phyloP scores from a whole-genome alignment of 169 alveolate species.

The Plasmodium cynomolgi region DNA sequence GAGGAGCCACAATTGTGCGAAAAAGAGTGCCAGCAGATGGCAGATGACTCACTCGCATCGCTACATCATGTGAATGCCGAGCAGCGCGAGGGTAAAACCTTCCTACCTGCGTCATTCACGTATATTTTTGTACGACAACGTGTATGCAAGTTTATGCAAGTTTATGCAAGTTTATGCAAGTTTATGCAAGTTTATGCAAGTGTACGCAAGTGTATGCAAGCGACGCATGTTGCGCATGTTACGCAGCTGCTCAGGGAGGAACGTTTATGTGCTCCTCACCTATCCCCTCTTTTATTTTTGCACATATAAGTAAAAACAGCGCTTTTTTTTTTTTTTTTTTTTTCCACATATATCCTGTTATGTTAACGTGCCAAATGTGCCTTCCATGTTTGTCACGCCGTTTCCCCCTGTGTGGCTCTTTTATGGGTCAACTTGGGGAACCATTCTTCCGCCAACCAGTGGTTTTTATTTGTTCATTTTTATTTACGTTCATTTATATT shows the following conservation, averaged over 20 bases:
- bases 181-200: not conserved
- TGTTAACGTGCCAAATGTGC: not conserved
- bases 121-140: not conserved
- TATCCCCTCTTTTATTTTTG: not conserved
- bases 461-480: not conserved
- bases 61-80: not conserved
- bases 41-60: not conserved
- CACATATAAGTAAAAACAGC: not conserved
- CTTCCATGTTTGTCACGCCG: not conserved
- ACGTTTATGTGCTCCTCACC: not conserved
- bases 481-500: no score
- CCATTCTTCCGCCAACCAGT: not conserved
- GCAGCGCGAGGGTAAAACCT: not conserved
- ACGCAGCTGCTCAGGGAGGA: not conserved
- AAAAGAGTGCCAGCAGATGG: not conserved
- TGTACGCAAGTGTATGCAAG: no score
- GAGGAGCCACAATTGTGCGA: not conserved
- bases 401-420: not conserved
- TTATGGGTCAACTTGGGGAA: not conserved
- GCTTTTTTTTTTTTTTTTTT: not conserved
- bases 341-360: not conserved
- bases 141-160: not conserved
- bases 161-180: not conserved
- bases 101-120: not conserved
- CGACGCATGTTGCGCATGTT: not conserved